Conservation (phyloP, 768 basidiomycete genomes). For the Rhodotorula diobovata region DNA sequence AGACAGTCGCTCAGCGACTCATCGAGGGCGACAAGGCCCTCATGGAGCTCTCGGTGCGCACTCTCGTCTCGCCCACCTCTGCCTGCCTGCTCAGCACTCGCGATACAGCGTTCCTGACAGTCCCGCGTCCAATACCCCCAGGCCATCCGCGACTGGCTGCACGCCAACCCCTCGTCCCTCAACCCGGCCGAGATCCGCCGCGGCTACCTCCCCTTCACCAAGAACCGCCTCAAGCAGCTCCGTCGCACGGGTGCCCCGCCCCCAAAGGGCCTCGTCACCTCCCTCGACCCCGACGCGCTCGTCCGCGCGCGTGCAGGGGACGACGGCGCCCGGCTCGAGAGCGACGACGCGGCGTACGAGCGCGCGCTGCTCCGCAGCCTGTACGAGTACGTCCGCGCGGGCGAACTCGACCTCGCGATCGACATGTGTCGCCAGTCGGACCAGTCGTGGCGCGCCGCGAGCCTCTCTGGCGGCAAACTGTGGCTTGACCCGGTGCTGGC, state of each 20-base stretch:
- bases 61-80: background rate
- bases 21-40: conserved; percentile 65
- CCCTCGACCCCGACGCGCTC: conserved; percentile 77
- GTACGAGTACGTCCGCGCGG: conserved; percentile 76
- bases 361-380: conserved; percentile 69
- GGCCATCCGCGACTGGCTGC: conserved; percentile 76
- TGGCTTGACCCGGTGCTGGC: conserved; percentile 68
- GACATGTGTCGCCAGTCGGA: conserved; percentile 74
- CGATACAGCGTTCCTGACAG: background rate
- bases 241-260: conserved; percentile 54
- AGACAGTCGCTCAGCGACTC: conserved; percentile 67
- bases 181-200: conserved; percentile 65
- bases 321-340: conserved; percentile 53
- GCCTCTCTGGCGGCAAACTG: conserved; percentile 72
- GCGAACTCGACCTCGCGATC: conserved; percentile 76
- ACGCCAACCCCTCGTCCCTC: conserved; percentile 53
- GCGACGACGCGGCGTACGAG: conserved; percentile 79
- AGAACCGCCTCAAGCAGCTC: conserved; percentile 65
- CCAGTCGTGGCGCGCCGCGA: conserved; percentile 88
- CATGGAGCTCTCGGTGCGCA: conserved; percentile 64
- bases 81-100: no score
- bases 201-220: conserved; percentile 78
- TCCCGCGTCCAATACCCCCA: no score
- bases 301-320: conserved; percentile 55
- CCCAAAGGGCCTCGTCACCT: conserved; percentile 52